Percentiles rank a stretch among this genome's conserved stretches.
phyloP scores from a whole-genome alignment of 2,329 filamentous ascomycete species.

The Aspergillus tubingensis region DNA sequence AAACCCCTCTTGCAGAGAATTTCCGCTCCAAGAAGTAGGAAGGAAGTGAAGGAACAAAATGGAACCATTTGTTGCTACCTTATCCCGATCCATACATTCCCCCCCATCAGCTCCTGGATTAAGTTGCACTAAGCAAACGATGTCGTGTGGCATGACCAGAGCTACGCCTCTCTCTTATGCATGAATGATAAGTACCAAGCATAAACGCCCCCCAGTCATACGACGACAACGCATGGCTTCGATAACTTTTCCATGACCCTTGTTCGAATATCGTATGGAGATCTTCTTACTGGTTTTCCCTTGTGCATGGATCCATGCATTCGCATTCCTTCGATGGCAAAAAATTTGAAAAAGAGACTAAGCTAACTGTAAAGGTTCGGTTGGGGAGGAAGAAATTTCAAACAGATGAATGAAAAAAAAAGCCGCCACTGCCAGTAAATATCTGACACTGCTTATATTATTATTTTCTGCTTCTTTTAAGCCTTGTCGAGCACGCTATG shows the following conservation, averaged over 20 bases:
- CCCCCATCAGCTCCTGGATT: neutral
- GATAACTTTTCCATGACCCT: neutral
- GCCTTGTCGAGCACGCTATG: conserved; percentile 16
- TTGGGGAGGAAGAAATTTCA: too few relatives aligned
- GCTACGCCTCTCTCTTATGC: neutral
- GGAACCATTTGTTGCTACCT: too few relatives aligned
- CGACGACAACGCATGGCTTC: neutral
- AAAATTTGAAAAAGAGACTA: too few relatives aligned
- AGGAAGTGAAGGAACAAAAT: too few relatives aligned
- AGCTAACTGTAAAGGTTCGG: too few relatives aligned
- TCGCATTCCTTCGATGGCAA: too few relatives aligned
- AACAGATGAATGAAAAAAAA: too few relatives aligned
- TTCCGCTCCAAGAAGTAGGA: neutral
- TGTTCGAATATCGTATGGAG: neutral
- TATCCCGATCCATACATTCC: neutral
- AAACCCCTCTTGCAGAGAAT: neutral
- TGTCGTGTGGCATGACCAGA: neutral
- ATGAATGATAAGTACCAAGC: neutral
- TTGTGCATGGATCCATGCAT: too few relatives aligned
- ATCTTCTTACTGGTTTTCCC: too few relatives aligned
- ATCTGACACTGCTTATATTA: too few relatives aligned
- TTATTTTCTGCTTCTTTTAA: neutral
- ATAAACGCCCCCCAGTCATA: neutral
- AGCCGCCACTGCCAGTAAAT: too few relatives aligned
- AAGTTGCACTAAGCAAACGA: neutral